phyloP scores from a whole-genome alignment of 306 rosid genomes.

The Rosa rugosa region DNA sequence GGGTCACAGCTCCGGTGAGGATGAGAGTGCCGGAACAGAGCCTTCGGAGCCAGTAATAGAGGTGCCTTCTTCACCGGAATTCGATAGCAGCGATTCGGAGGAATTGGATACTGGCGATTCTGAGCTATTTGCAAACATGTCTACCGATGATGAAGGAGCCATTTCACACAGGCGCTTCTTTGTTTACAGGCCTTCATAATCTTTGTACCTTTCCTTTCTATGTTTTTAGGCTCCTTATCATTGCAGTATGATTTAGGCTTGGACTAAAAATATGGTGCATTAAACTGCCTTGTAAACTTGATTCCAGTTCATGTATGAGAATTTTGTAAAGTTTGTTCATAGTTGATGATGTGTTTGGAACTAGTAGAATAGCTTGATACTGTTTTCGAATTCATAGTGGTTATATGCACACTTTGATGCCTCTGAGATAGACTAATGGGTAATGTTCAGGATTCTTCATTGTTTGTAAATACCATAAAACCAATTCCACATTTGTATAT shows the following conservation, averaged over 20 bases:
- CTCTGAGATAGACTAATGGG: not conserved
- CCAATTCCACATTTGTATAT: not conserved
- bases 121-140: not conserved
- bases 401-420: not conserved
- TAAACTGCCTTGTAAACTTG: not conserved
- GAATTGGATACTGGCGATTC: not conserved
- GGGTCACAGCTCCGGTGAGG: not conserved
- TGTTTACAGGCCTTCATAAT: slow-evolving; percentile 28
- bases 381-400: not conserved
- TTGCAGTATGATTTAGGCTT: not conserved
- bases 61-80: slow-evolving; percentile 4
- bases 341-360: not conserved
- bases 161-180: slow-evolving; percentile 37
- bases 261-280: not conserved
- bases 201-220: slow-evolving; percentile 3
- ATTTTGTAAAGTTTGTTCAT: not conserved
- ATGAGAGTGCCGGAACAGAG: not conserved
- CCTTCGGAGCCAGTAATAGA: not conserved
- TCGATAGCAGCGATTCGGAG: not conserved
- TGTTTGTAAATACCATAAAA: not conserved
- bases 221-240: not conserved
- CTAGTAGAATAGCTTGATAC: not conserved
- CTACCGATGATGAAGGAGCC: not conserved
- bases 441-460: not conserved
- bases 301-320: slow-evolving; percentile 2